Evolutionary conservation across 2,329 filamentous ascomycete genomes (phyloP), one percentile per base, ranked within the genome.

Genomic region (Calonectria fujianensis): DNA sequence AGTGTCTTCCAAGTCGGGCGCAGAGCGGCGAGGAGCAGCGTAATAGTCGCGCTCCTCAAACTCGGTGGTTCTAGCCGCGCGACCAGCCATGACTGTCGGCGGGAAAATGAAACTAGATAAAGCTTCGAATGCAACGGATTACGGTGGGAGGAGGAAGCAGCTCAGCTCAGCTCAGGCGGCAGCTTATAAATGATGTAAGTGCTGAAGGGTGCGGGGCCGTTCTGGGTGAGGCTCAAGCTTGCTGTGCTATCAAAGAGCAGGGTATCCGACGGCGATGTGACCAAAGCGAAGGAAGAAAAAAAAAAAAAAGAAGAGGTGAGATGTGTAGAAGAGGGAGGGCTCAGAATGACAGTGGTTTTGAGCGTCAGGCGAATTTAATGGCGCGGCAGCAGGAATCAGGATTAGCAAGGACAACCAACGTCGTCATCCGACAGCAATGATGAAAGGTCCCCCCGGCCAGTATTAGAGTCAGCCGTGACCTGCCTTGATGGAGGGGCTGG

Each of bases 31-130:
- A 82, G 82, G 86, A 79, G 79, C 68, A 20, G 82, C 69, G 77
- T 86, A 87, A 73, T 84, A 85, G 72, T 89, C 88, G 76, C 86
- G 85, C 74, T 90, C 88, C 75, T 88, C 87, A 72, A 88, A 85
- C 11, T 88, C 87, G 78, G 83, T 85, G 32, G 78, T 76, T 67
- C 80, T 80, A 64, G 76, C 77, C 20, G 37, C 66, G 32, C 81
- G 75, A 35, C 70, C 74, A 73, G 82, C 77, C 82, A 83, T 84
- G 74, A 57, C 76, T 66, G 65, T 54, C 64, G 52, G 51, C 54
- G 69, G 35, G 71, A 66, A 41, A 72, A 37, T 64, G 54, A 54
- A 54, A 50, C 7, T 35, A n/a, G 41, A 64, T 73, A 69, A 69
- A 66, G 59, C 37, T 51, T 51, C 67, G 71, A 48, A 41, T 76